Conservation (phyloP, 202 grass and related monocot species). For the Hordeum pubiflorum region DNA sequence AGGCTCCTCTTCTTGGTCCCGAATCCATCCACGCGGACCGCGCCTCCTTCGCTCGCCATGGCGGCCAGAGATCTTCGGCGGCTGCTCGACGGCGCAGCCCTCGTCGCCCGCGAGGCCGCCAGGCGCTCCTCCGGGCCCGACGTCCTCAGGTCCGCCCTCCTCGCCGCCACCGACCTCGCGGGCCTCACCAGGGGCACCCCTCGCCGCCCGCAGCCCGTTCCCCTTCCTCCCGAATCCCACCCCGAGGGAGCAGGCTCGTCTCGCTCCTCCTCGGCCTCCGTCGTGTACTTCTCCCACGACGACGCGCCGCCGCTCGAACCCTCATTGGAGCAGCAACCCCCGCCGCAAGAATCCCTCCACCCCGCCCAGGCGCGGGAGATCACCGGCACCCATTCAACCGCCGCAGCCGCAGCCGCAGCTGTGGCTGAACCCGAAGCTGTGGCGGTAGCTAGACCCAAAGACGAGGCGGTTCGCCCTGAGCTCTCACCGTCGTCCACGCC, state of each 20-base stretch:
- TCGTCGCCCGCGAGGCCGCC: constrained; percentile 60
- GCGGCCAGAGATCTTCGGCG: constrained; percentile 48
- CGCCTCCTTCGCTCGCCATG: background rate
- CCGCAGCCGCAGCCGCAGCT: background rate
- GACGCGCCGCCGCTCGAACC: constrained; percentile 17
- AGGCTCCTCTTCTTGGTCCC: constrained; percentile 10
- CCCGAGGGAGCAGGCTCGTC: background rate
- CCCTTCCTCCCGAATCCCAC: background rate
- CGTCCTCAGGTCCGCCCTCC: constrained; percentile 49
- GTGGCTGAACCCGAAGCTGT: background rate
- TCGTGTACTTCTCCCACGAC: constrained; percentile 56
- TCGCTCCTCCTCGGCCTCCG: constrained; percentile 23
- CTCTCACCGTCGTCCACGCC: constrained; percentile 5
- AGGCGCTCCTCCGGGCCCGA: constrained; percentile 32
- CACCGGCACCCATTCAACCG: background rate
- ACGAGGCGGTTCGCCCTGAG: background rate
- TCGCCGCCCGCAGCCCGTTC: constrained; percentile 27
- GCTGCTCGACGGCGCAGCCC: constrained; percentile 35
- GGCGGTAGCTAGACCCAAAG: background rate
- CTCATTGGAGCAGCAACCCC: constrained; percentile 9
- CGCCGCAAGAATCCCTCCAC: background rate
- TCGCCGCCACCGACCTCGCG: constrained; percentile 57
- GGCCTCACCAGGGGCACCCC: constrained; percentile 63
- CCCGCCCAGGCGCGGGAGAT: background rate
- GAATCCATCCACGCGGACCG: constrained; percentile 25